Percentiles rank a stretch among this genome's conserved stretches.
Evolutionary conservation across 1,139 yeast species (phyloP).

Genomic region (Candida pseudocylindracea): DNA sequence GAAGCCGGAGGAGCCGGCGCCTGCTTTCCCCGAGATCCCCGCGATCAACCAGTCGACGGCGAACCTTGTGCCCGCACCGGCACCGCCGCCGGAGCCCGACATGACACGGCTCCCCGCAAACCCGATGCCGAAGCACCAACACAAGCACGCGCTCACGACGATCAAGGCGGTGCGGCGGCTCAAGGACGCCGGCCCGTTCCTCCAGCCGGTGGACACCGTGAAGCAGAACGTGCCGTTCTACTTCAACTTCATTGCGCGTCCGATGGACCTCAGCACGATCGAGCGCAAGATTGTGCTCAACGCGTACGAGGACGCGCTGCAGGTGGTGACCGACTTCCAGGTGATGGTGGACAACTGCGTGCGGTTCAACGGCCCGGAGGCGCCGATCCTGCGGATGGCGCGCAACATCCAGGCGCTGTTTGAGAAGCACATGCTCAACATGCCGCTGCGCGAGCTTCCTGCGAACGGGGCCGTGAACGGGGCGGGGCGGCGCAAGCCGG

Average conservation of each 20-base stretch:
- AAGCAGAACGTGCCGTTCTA: constrained; percentile 82
- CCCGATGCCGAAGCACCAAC: constrained; percentile 80
- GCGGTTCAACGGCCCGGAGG: constrained; percentile 65
- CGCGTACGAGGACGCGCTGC: constrained; percentile 51
- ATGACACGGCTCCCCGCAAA: constrained; percentile 38
- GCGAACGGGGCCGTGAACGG: constrained; percentile 5
- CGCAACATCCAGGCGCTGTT: constrained; percentile 75
- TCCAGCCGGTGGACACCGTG: constrained; percentile 75
- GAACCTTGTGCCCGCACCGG: constrained; percentile 32
- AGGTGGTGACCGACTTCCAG: constrained; percentile 61
- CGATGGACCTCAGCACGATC: constrained; percentile 88
- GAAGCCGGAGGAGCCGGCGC: too few relatives aligned
- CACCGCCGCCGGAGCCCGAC: constrained; percentile 52
- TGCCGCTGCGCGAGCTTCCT: constrained; percentile 63
- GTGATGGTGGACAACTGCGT: constrained; percentile 69
- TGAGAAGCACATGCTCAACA: constrained; percentile 78
- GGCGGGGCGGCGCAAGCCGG: constrained; percentile 12
- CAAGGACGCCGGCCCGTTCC: constrained; percentile 82
- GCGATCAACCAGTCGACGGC: too few relatives aligned
- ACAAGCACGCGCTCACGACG: constrained; percentile 42
- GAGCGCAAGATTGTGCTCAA: constrained; percentile 52
- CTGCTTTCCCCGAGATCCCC: too few relatives aligned
- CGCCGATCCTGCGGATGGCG: constrained; percentile 82
- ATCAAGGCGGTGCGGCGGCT: constrained; percentile 69
- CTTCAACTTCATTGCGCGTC: constrained; percentile 60